Base-by-base conservation (phyloP, 306 rosid genomes). In the Quercus glauca region DNA sequence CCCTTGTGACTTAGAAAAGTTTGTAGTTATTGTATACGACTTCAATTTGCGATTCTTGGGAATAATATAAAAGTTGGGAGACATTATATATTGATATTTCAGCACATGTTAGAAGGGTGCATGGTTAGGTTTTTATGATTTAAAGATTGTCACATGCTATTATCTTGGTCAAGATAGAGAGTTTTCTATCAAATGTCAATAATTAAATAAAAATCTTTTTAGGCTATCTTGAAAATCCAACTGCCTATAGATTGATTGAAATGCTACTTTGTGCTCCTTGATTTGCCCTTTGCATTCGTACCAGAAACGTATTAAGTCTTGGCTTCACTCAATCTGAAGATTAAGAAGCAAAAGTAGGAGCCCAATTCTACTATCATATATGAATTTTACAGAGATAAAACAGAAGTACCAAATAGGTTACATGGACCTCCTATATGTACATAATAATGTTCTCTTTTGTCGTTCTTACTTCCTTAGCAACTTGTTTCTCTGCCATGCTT, bases 261-360 rank as follows among this genome's bases (percentile, higher is more conserved):
- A 76, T 56, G 73, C 14, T 56, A 43, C 63, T 17, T 45, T 61
- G 56, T 79, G 75, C 58, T 21, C 5, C 21, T 28, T 9, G 55
- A 19, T 37, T 69, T 70, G 63, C 55, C 64, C 52, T 63, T 77
- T 69, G 51, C 72, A 28, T 43, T 81, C 69, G 43, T 60, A 49
- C 75, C 53, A 59, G 61, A 57, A 61, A 76, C 75, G 74, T 25
- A 69, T 58, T n/a, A 58, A 10, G 29, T 21, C 12, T 4, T 20
- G 64, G 31, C 14, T 58, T 58, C 64, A 58, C 64, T 58, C 64
- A 20, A 57, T 57, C 21, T 57, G 63, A 23, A 19, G 63, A 37
- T 37, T 37, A 37, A 57, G 20, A 19, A 5, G 23, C 2, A 21
- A 58, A 21, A 21, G 10, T 58, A 21, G 64, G 14, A 58, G 64